These are phyloP conservation scores for Boletales sp. DNA, from an alignment of 768 basidiomycete species.

Conservation along the genomic window DNA sequence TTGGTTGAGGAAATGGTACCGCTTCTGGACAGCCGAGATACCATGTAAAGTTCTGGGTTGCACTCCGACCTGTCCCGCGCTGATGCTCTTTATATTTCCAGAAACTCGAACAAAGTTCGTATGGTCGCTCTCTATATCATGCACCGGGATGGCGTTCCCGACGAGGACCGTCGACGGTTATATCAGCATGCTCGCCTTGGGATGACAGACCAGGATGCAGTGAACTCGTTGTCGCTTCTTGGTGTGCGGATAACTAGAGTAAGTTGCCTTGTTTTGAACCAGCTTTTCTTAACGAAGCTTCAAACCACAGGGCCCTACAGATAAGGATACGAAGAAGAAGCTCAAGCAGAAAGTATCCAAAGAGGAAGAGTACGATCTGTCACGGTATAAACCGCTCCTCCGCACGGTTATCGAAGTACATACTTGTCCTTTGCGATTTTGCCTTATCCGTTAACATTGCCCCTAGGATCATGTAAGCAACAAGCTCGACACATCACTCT, in stretches of 20 bases:
- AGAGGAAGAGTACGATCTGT: constrained; percentile 98
- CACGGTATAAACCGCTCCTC: constrained; percentile 84
- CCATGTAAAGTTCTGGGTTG: constrained; percentile 55
- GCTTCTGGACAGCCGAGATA: constrained; percentile 79
- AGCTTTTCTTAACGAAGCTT: neutral
- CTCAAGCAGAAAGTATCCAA: constrained; percentile 67
- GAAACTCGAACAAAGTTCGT: constrained; percentile 90
- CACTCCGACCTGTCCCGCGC: neutral
- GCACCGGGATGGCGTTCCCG: constrained; percentile 95
- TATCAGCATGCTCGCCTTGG: constrained; percentile 93
- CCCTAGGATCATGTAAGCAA: constrained; percentile 76
- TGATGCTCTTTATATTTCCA: constrained; percentile 28
- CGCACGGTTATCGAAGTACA: constrained; percentile 79
- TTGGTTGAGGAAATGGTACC: constrained; percentile 99
- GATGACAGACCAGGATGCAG: constrained; percentile 87
- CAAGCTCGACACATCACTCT: constrained; percentile 72
- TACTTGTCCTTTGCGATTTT: neutral
- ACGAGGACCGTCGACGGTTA: constrained; percentile 90
- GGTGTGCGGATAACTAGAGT: constrained; percentile 86
- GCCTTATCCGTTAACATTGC: neutral
- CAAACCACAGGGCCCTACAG: constrained; percentile 55
- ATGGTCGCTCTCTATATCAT: constrained; percentile 95
- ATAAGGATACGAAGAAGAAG: constrained; percentile 77
- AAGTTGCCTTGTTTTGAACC: constrained; percentile 17
- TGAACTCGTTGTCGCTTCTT: constrained; percentile 80